Percentiles rank a stretch among this genome's conserved stretches.
phyloP scores from a whole-genome alignment of 1,139 yeast genomes.

The Zygosaccharomyces sapae region DNA sequence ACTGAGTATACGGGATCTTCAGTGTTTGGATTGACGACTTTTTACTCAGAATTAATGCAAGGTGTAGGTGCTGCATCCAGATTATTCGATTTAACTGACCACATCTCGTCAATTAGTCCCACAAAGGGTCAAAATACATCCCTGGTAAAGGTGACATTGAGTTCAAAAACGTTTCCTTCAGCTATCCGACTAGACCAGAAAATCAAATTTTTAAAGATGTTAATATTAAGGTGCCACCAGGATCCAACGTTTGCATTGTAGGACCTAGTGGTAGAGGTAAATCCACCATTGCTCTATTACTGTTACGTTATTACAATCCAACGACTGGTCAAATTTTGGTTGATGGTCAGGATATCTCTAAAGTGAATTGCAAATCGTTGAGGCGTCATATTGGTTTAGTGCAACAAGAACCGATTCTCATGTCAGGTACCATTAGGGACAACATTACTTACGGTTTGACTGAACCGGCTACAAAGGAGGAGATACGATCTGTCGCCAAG shows the following conservation, averaged over 20 bases:
- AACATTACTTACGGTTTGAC: conserved; percentile 73
- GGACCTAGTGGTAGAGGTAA: conserved; percentile 98
- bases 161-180: conserved; percentile 64
- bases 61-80: conserved; percentile 97
- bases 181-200: conserved; percentile 84
- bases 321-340: conserved; percentile 57
- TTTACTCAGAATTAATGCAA: conserved; percentile 91
- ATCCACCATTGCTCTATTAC: conserved; percentile 77
- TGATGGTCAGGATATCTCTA: conserved; percentile 65
- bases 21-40: conserved; percentile 82
- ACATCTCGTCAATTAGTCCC: conserved; percentile 63
- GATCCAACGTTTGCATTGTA: conserved; percentile 87
- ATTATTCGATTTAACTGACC: conserved; percentile 79
- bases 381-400: conserved; percentile 80
- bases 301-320: conserved; percentile 81
- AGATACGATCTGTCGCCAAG: conserved; percentile 65
- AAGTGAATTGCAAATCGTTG: conserved; percentile 67
- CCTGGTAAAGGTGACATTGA: conserved; percentile 43
- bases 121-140: conserved; percentile 48
- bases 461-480: conserved; percentile 45
- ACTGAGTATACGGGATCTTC: conserved; percentile 91
- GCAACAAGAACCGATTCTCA: conserved; percentile 89
- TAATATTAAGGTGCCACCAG: conserved; percentile 65
- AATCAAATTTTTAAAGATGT: conserved; percentile 62
- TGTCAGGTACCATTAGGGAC: conserved; percentile 84